Conservation (phyloP, 2,329 filamentous ascomycete species). For the Thelonectria rubi region DNA sequence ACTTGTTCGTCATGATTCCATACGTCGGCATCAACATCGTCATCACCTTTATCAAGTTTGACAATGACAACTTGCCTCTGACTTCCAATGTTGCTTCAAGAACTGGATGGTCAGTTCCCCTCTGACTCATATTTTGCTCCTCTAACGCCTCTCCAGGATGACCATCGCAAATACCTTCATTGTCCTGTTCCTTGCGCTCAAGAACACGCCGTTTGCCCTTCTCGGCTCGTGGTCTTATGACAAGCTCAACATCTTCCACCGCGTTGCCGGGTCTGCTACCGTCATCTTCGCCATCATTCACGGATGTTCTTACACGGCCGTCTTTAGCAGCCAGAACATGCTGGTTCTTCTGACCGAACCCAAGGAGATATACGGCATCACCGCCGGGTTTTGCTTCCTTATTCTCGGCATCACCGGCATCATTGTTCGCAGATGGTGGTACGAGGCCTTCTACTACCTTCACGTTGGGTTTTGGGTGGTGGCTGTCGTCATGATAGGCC, state of each 20-base stretch:
- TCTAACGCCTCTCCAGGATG: conserved; percentile 45
- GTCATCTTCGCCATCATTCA: conserved; percentile 59
- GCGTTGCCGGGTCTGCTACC: conserved; percentile 60
- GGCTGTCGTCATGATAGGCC: conserved; percentile 56
- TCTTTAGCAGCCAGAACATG: conserved; percentile 48
- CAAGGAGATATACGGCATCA: conserved; percentile 58
- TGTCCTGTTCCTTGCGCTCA: conserved; percentile 63
- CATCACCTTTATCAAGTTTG: conserved; percentile 46
- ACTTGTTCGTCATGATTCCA: conserved; percentile 41
- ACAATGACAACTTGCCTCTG: conserved; percentile 43
- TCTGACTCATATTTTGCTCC: not conserved
- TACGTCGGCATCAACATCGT: conserved; percentile 49
- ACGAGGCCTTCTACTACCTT: conserved; percentile 65
- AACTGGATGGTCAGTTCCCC: conserved; percentile 49
- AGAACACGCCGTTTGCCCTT: conserved; percentile 66
- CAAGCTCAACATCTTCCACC: conserved; percentile 66
- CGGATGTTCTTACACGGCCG: conserved; percentile 52
- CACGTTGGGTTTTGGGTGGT: conserved; percentile 61
- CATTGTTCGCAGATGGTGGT: conserved; percentile 57
- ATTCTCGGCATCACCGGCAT: conserved; percentile 54
- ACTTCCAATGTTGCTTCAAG: conserved; percentile 50
- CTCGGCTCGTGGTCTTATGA: conserved; percentile 66
- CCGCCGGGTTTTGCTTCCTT: conserved; percentile 57
- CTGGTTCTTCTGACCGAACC: conserved; percentile 46
- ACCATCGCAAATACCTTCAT: conserved; percentile 58